phyloP scores from a whole-genome alignment of 2,329 filamentous ascomycete genomes.

The Alternaria solani region DNA sequence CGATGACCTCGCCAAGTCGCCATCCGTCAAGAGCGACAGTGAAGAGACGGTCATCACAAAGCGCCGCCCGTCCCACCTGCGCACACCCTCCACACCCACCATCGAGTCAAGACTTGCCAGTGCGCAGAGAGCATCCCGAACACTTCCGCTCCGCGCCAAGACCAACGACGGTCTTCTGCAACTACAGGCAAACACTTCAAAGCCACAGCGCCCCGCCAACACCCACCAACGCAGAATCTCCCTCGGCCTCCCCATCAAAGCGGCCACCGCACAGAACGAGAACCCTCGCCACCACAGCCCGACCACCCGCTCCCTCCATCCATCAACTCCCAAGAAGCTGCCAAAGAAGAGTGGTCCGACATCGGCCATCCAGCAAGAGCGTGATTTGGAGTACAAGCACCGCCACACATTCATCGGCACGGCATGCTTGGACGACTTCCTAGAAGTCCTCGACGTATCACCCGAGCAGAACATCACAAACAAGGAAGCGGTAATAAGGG shows the following conservation, averaged over 20 bases:
- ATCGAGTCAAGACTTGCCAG: slow-evolving; percentile 22
- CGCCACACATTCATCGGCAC: slow-evolving; percentile 47
- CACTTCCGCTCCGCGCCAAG: slow-evolving; percentile 25
- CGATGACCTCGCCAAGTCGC: slow-evolving; percentile 19
- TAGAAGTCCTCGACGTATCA: slow-evolving; percentile 36
- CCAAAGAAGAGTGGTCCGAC: slow-evolving; percentile 14
- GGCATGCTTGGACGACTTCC: slow-evolving; percentile 41
- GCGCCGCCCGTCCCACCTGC: slow-evolving; percentile 25
- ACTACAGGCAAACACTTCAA: slow-evolving; percentile 26
- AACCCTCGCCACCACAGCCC: slow-evolving; percentile 11
- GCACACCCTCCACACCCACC: slow-evolving; percentile 25
- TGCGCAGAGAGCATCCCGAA: slow-evolving; percentile 17
- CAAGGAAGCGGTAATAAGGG: slow-evolving; percentile 31
- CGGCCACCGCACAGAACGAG: slow-evolving; percentile 10
- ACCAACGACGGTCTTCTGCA: slow-evolving; percentile 34
- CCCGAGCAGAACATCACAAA: slow-evolving; percentile 28
- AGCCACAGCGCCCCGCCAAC: slow-evolving; percentile 17
- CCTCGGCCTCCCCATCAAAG: slow-evolving; percentile 30
- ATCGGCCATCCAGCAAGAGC: slow-evolving; percentile 27
- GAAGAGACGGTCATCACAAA: slow-evolving; percentile 19
- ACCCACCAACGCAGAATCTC: slow-evolving; percentile 33
- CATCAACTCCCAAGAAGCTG: slow-evolving; percentile 9
- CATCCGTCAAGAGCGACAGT: slow-evolving; percentile 16
- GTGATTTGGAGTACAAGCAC: slow-evolving; percentile 44
- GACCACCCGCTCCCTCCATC: slow-evolving; percentile 14